Conservation (phyloP, 768 basidiomycete genomes). For the Trametes maxima region DNA sequence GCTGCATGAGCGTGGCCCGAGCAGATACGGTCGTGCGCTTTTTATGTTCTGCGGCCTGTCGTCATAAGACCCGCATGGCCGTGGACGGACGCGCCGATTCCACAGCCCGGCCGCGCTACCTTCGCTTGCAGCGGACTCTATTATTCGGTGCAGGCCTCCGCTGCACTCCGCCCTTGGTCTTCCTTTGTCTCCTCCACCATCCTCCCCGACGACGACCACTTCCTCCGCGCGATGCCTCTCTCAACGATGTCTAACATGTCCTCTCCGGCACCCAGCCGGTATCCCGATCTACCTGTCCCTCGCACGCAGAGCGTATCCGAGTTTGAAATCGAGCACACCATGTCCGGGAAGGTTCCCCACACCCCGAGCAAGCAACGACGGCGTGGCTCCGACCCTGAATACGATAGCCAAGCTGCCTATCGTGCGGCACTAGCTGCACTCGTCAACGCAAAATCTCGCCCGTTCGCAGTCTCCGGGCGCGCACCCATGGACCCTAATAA, state of each 20-base stretch:
- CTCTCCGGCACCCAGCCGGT: constrained; percentile 38
- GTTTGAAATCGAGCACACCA: constrained; percentile 63
- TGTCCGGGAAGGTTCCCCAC: constrained; percentile 19
- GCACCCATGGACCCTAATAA: constrained; percentile 71
- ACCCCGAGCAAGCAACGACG: constrained; percentile 27
- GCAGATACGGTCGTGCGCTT: constrained; percentile 24
- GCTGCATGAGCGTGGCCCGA: constrained; percentile 18
- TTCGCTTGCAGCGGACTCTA: constrained; percentile 14
- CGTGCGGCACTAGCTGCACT: constrained; percentile 57
- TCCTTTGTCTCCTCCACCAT: constrained; percentile 13
- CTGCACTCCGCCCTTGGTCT: not conserved
- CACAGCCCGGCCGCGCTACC: constrained; percentile 16
- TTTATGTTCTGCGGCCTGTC: constrained; percentile 24
- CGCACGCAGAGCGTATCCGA: constrained; percentile 50
- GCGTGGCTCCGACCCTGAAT: constrained; percentile 41
- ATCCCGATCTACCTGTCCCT: constrained; percentile 43
- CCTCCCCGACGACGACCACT: constrained; percentile 1
- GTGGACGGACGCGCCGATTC: constrained; percentile 6
- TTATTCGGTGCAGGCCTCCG: constrained; percentile 12
- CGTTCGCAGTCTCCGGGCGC: constrained; percentile 67
- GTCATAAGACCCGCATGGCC: constrained; percentile 30
- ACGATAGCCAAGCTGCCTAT: constrained; percentile 55
- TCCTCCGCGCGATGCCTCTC: constrained; percentile 23
- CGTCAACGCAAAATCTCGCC: constrained; percentile 58
- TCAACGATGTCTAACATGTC: constrained; percentile 27